Evolutionary conservation across 2,329 filamentous ascomycete genomes (phyloP).

Genomic region (Phyllosticta paracitricarpa): DNA sequence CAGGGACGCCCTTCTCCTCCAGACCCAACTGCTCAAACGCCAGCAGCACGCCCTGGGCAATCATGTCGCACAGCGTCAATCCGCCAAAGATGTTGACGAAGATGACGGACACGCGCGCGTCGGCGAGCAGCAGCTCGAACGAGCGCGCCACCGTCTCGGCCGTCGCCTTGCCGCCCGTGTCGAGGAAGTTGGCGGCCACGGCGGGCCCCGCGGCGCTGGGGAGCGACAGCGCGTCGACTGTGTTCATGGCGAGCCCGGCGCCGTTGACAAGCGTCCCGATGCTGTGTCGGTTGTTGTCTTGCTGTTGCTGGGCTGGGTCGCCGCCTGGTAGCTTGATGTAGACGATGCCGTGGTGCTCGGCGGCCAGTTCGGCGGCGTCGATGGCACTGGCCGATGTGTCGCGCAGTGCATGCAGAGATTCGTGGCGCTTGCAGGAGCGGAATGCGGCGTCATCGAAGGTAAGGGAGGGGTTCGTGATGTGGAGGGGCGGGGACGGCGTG

Average conservation of each 20-base stretch:
- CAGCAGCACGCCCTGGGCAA: constrained; percentile 62
- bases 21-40: constrained; percentile 61
- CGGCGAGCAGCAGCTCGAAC: constrained; percentile 63
- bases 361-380: constrained; percentile 49
- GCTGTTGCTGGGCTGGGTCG: constrained; percentile 24
- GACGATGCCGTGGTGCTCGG: constrained; percentile 63
- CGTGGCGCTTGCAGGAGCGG: constrained; percentile 51
- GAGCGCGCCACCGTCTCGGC: constrained; percentile 67
- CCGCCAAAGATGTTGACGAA: constrained; percentile 66
- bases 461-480: constrained; percentile 46
- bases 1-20: constrained; percentile 46
- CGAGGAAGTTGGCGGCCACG: constrained; percentile 70
- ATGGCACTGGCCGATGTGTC: constrained; percentile 36
- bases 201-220: constrained; percentile 42
- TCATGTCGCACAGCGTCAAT: constrained; percentile 69
- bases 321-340: constrained; percentile 51
- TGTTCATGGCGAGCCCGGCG: constrained; percentile 85
- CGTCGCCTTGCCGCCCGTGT: constrained; percentile 83
- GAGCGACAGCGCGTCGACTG: constrained; percentile 64
- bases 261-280: constrained; percentile 84
- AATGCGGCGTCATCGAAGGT: constrained; percentile 63
- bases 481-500: constrained; percentile 29
- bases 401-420: constrained; percentile 49
- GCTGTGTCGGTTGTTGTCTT: constrained; percentile 41
- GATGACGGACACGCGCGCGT: constrained; percentile 60